phyloP scores from a whole-genome alignment of 2,329 filamentous ascomycete genomes.

The Byssoonygena ceratinophila region DNA sequence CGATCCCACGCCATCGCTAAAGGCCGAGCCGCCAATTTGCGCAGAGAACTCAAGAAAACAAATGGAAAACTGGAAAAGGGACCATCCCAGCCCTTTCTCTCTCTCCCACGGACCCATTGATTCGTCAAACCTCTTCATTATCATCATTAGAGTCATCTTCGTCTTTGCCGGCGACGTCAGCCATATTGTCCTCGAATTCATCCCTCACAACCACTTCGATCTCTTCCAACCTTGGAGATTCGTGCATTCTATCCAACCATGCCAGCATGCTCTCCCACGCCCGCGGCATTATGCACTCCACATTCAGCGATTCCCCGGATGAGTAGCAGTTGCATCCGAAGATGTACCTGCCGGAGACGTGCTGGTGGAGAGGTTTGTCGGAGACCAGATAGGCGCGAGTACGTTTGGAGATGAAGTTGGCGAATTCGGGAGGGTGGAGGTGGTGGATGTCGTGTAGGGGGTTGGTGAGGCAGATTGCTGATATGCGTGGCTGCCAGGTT shows the following conservation, averaged over 20 bases:
- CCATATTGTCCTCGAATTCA: conserved; percentile 9
- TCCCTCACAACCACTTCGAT: conserved; percentile 15
- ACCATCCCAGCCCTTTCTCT: too few species aligned
- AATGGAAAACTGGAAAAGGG: not conserved
- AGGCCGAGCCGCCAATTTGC: not conserved
- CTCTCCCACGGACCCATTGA: not conserved
- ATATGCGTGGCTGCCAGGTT: conserved; percentile 31
- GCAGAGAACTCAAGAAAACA: not conserved
- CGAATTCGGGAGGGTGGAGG: conserved; percentile 24
- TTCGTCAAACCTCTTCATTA: not conserved
- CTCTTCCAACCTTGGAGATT: conserved; percentile 17
- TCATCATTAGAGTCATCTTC: not conserved
- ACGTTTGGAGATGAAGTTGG: conserved; percentile 40
- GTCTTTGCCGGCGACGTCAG: not conserved
- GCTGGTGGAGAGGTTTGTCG: conserved; percentile 41
- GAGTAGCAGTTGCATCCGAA: conserved; percentile 59
- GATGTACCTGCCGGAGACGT: conserved; percentile 45
- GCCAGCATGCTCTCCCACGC: conserved; percentile 46
- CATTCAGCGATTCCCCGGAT: conserved; percentile 49
- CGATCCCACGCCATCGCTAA: not conserved
- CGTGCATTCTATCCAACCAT: conserved; percentile 44
- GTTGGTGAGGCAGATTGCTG: conserved; percentile 31
- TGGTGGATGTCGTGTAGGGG: conserved; percentile 28
- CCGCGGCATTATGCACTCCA: conserved; percentile 53
- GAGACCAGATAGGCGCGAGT: conserved; percentile 53